A percentile compares a stretch with the other conserved stretches of the same genome.
phyloP scores from a whole-genome alignment of 2,329 filamentous ascomycete species.

The Trichophyton verrucosum region DNA sequence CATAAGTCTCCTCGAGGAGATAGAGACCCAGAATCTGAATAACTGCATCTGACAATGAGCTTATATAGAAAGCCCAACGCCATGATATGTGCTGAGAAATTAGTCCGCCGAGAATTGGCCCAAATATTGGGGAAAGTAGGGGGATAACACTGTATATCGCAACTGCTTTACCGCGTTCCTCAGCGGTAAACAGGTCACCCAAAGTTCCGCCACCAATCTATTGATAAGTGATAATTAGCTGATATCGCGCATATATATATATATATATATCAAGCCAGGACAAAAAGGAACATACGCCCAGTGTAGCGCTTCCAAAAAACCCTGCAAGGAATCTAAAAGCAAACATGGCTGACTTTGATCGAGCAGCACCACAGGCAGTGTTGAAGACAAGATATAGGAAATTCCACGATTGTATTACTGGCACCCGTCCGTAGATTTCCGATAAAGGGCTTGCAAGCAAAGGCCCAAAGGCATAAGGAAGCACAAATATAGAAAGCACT shows the following conservation, averaged over 20 bases:
- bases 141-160: conserved; percentile 52
- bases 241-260: not conserved
- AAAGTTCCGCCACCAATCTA: not conserved
- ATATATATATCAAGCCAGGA: not conserved
- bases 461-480: conserved; percentile 43
- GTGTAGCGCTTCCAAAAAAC: conserved; percentile 45
- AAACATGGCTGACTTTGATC: conserved; percentile 43
- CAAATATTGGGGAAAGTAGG: conserved; percentile 52
- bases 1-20: conserved; percentile 37
- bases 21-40: conserved; percentile 22
- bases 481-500: conserved; percentile 44
- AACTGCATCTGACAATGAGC: conserved; percentile 17
- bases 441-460: conserved; percentile 42
- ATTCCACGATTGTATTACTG: conserved; percentile 44
- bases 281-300: conserved; percentile 30
- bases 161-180: conserved; percentile 36
- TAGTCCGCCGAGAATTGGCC: conserved; percentile 50
- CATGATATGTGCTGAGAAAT: conserved; percentile 52
- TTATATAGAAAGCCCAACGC: conserved; percentile 63
- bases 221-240: not conserved
- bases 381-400: conserved; percentile 47
- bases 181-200: not conserved
- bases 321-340: conserved; percentile 48
- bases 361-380: conserved; percentile 46
- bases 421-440: conserved; percentile 45